These are phyloP conservation scores for Pythium coloratum DNA, from an alignment of 352 stramenopile genomes.

Conservation along the genomic window DNA sequence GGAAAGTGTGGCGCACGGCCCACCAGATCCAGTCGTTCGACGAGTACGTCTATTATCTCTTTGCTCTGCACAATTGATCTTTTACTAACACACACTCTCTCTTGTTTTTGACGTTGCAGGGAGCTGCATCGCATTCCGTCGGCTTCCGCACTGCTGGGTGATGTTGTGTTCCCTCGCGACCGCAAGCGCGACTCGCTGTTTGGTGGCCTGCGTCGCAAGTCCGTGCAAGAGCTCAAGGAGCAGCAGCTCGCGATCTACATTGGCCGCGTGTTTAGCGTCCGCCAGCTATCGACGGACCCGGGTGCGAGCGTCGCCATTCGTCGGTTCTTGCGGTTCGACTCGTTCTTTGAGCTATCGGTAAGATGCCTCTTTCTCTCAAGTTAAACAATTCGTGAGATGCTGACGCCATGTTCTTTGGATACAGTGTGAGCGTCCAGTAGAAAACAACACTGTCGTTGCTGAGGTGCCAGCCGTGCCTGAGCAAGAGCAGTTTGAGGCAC, in stretches of 20 bases:
- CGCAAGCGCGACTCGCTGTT: constrained; percentile 78
- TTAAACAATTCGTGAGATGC: background rate
- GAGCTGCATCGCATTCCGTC: constrained; percentile 42
- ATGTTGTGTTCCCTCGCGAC: constrained; percentile 59
- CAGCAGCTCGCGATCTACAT: constrained; percentile 76
- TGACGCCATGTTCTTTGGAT: background rate
- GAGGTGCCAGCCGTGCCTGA: background rate
- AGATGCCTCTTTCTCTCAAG: background rate
- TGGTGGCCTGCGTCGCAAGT: constrained; percentile 64
- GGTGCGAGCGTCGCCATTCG: constrained; percentile 22
- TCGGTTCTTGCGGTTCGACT: constrained; percentile 62
- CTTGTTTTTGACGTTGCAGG: constrained; percentile 25
- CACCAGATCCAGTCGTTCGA: constrained; percentile 66
- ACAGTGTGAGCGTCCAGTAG: constrained; percentile 18
- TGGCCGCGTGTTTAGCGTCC: constrained; percentile 33
- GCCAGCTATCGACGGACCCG: constrained; percentile 23
- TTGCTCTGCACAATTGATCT: background rate
- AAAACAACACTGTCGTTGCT: constrained; percentile 4
- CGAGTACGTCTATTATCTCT: constrained; percentile 40
- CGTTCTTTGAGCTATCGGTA: constrained; percentile 71
- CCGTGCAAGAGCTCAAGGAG: constrained; percentile 62
- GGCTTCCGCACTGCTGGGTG: constrained; percentile 48
- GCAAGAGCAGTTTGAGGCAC: background rate
- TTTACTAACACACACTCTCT: background rate
- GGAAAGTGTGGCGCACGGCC: constrained; percentile 79